Percentiles rank a stretch among this genome's conserved stretches.
Conservation (phyloP, 2,329 filamentous ascomycete species). For the Aspergillus sp. region DNA sequence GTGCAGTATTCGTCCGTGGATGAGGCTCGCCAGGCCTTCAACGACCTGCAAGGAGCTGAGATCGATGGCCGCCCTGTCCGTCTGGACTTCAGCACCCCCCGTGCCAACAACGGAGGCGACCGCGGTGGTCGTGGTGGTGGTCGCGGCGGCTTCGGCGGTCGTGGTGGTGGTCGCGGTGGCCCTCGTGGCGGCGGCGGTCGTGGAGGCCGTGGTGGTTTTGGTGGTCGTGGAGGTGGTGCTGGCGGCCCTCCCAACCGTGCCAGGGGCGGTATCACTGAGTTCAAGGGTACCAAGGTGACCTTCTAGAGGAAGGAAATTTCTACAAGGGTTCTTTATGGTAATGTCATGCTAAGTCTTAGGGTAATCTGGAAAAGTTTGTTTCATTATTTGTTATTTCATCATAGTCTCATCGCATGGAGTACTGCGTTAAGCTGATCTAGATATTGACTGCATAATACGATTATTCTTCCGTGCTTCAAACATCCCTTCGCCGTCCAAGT, state of each 20-base stretch:
- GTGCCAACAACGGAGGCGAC: conserved; percentile 59
- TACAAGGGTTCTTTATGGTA: not conserved
- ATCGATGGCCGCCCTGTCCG: conserved; percentile 75
- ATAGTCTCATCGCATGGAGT: not conserved
- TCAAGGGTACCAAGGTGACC: conserved; percentile 79
- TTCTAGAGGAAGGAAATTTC: conserved; percentile 52
- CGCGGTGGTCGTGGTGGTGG: conserved; percentile 50
- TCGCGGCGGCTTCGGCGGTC: conserved; percentile 56
- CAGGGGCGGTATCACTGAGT: conserved; percentile 64
- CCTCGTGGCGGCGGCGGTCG: conserved; percentile 51
- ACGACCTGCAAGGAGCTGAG: conserved; percentile 71
- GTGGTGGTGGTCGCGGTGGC: conserved; percentile 58
- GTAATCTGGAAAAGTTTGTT: conserved; percentile 10
- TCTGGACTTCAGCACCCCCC: conserved; percentile 78
- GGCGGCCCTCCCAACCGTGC: conserved; percentile 54
- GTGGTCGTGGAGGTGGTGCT: conserved; percentile 56
- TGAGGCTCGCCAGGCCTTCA: conserved; percentile 77
- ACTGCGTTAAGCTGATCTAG: conserved; percentile 6
- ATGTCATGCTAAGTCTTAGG: conserved; percentile 1
- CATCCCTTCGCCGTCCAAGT: not conserved
- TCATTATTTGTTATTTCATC: not conserved
- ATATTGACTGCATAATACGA: conserved; percentile 11
- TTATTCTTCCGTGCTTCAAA: not conserved
- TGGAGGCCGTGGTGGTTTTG: conserved; percentile 55
- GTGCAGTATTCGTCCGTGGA: conserved; percentile 81